Percentiles rank a stretch among this genome's conserved stretches.
These are phyloP conservation scores for Acacia pycnantha DNA, from an alignment of 331 rosid species.

Conservation along the genomic window DNA sequence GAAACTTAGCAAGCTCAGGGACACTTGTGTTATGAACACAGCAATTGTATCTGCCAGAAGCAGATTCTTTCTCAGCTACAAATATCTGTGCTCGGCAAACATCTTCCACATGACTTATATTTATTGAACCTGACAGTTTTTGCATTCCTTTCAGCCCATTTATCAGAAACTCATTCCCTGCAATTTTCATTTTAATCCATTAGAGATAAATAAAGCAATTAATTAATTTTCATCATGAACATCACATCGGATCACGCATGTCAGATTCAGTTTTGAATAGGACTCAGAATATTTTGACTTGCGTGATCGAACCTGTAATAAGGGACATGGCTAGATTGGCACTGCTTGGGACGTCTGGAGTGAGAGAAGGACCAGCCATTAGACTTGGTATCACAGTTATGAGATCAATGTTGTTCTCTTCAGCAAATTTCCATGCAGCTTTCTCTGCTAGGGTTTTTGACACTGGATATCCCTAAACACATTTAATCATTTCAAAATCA, in stretches of 20 bases:
- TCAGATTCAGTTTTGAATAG: no score
- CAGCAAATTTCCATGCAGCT: slow-evolving; percentile 70
- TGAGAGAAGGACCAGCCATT: slow-evolving; percentile 62
- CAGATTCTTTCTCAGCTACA: slow-evolving; percentile 81
- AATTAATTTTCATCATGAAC: background rate
- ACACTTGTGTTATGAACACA: slow-evolving; percentile 60
- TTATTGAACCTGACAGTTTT: slow-evolving; percentile 62
- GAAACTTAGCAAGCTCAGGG: slow-evolving; percentile 75
- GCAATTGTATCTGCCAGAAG: slow-evolving; percentile 69
- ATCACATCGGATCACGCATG: background rate
- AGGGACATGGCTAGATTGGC: slow-evolving; percentile 47
- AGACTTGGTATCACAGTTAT: slow-evolving; percentile 69
- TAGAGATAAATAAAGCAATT: background rate
- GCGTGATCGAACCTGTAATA: slow-evolving; percentile 48
- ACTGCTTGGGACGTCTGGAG: slow-evolving; percentile 65
- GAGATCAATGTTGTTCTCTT: slow-evolving; percentile 65
- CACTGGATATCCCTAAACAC: slow-evolving; percentile 66
- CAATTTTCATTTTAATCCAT: background rate
- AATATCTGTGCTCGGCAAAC: slow-evolving; percentile 71
- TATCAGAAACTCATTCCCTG: slow-evolving; percentile 69
- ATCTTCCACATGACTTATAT: slow-evolving; percentile 73
- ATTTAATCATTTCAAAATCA: background rate
- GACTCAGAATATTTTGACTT: no score
- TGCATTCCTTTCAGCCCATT: slow-evolving; percentile 74
- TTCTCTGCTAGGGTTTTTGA: slow-evolving; percentile 73